Evolutionary conservation across 805 yeast species (phyloP).

Genomic region (Yarrowia alimentaria): DNA sequence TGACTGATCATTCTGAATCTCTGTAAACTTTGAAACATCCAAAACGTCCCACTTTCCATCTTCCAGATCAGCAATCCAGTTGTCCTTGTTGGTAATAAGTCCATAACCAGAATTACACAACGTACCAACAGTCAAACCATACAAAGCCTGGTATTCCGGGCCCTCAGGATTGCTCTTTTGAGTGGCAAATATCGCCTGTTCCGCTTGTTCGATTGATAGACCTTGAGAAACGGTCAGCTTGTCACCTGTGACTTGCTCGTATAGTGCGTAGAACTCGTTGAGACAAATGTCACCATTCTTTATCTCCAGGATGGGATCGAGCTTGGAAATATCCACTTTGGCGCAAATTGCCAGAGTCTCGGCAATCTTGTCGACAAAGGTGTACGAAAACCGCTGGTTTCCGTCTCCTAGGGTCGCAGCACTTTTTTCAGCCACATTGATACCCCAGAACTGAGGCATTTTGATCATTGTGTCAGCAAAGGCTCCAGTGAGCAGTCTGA

Average conservation of each 20-base stretch:
- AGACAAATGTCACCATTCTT: conserved; percentile 17
- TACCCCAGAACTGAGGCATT: conserved; percentile 15
- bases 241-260: conserved; percentile 1
- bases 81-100: not conserved
- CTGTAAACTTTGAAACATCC: not conserved
- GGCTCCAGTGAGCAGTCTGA: conserved; percentile 17
- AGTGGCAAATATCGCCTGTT: not conserved
- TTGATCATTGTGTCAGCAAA: conserved; percentile 10
- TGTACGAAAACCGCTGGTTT: conserved; percentile 4
- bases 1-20: not conserved
- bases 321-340: not conserved
- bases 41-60: not conserved
- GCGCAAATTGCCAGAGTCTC: conserved; percentile 2
- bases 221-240: conserved; percentile 1
- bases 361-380: conserved; percentile 14
- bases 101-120: conserved; percentile 12
- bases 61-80: conserved; percentile 18
- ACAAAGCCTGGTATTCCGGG: conserved; percentile 1
- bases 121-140: conserved; percentile 5
- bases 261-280: conserved; percentile 6
- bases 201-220: conserved; percentile 9
- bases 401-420: conserved; percentile 5
- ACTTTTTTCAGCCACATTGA: not conserved
- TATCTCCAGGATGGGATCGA: conserved; percentile 13
- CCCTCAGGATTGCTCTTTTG: conserved; percentile 13